Percentiles rank a stretch among this genome's conserved stretches.
Conservation (phyloP, 352 stramenopile species). For the Globisporangium spiculum region DNA sequence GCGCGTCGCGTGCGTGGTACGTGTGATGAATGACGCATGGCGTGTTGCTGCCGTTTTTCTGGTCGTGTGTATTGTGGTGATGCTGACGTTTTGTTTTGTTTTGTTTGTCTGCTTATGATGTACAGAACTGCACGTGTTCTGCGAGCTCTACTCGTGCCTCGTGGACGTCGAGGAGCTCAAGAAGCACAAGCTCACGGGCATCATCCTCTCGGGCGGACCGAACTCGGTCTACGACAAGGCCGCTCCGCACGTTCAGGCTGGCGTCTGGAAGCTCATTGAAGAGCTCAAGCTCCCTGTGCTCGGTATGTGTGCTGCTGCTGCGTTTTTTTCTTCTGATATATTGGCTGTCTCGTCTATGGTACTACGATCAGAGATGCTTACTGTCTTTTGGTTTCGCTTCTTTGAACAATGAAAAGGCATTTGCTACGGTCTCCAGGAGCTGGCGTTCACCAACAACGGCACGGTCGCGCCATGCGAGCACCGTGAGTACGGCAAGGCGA, state of each 20-base stretch:
- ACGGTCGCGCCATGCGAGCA: conserved; percentile 91
- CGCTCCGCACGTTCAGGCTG: conserved; percentile 92
- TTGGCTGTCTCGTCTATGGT: conserved; percentile 5
- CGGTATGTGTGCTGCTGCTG: conserved; percentile 26
- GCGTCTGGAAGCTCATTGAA: conserved; percentile 97
- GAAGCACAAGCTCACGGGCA: conserved; percentile 93
- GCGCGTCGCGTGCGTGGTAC: conserved; percentile 93
- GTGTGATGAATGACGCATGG: neutral
- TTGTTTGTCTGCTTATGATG: conserved; percentile 9
- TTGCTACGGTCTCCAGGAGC: conserved; percentile 95
- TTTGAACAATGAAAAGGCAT: conserved; percentile 68
- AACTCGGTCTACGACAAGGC: conserved; percentile 96
- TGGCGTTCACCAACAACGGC: conserved; percentile 96
- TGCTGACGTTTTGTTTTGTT: conserved; percentile 16
- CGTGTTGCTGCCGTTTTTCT: neutral
- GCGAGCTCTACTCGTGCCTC: conserved; percentile 98
- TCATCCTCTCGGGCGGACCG: conserved; percentile 98
- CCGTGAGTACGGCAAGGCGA: conserved; percentile 98
- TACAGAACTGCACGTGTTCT: conserved; percentile 97
- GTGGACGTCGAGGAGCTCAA: conserved; percentile 91
- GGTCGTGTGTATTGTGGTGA: neutral
- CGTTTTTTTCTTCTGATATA: conserved; percentile 4
- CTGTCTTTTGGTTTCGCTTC: conserved; percentile 3
- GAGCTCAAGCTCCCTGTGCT: conserved; percentile 96
- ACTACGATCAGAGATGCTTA: conserved; percentile 9